Percentiles rank a stretch among this genome's conserved stretches.
phyloP scores from a whole-genome alignment of 108 stramenopile species.

The Cyclotella baltica region DNA sequence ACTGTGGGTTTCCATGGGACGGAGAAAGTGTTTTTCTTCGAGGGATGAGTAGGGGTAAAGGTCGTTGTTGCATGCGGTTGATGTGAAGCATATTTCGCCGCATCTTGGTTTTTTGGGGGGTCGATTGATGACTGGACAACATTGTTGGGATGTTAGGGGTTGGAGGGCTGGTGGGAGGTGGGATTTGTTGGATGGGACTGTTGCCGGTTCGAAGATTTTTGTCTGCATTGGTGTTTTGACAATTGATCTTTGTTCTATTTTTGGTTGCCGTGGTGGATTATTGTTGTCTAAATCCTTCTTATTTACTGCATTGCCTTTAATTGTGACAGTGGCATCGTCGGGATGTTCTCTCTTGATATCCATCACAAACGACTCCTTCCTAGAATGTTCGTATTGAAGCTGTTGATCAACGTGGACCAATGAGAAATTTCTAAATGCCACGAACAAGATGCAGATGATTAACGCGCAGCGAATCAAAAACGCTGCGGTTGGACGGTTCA shows the following conservation, averaged over 20 bases:
- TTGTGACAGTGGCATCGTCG: neutral
- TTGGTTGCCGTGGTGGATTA: neutral
- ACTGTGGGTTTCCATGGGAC: neutral
- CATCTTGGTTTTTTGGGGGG: constrained; percentile 24
- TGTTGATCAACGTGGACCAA: constrained; percentile 1
- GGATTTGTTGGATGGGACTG: constrained; percentile 2
- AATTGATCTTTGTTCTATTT: neutral
- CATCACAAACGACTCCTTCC: constrained; percentile 4
- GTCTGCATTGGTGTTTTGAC: neutral
- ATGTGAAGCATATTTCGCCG: constrained; percentile 29
- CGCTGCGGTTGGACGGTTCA: neutral
- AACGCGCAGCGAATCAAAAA: neutral
- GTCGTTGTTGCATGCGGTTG: constrained; percentile 36
- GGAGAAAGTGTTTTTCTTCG: constrained; percentile 24
- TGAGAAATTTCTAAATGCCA: neutral
- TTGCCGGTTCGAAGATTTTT: neutral
- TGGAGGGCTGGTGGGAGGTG: constrained; percentile 15
- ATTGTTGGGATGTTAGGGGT: constrained; percentile 19
- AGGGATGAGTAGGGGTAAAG: constrained; percentile 34
- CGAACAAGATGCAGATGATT: neutral
- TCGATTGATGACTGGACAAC: constrained; percentile 26
- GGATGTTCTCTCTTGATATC: neutral
- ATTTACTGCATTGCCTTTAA: neutral
- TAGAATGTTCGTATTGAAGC: neutral
- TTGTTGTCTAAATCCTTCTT: no score